A percentile compares a stretch with the other conserved stretches of the same genome.
Evolutionary conservation across 1,139 yeast genomes (phyloP).

Genomic region (Blastobotrys proliferans): DNA sequence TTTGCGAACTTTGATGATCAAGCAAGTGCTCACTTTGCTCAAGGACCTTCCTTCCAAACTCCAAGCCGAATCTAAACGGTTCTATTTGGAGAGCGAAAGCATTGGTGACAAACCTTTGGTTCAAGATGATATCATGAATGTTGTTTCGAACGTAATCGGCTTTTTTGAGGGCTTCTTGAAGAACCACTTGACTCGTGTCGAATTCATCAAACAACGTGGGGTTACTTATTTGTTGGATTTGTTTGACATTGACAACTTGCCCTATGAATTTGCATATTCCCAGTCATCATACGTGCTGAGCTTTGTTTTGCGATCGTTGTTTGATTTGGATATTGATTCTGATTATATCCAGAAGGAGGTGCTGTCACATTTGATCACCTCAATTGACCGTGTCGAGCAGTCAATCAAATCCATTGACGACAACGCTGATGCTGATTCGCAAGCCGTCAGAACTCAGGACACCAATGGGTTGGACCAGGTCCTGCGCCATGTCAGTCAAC

Average conservation of each 20-base stretch:
- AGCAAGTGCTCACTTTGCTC: constrained; percentile 48
- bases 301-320: constrained; percentile 26
- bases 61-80: constrained; percentile 15
- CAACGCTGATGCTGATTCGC: constrained; percentile 5
- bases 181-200: constrained; percentile 32
- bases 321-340: constrained; percentile 30
- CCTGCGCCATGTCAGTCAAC: constrained; percentile 19
- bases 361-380: constrained; percentile 11
- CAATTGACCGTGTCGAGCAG: constrained; percentile 16
- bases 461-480: constrained; percentile 18
- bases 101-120: constrained; percentile 7
- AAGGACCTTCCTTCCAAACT: constrained; percentile 41
- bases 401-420: constrained; percentile 9
- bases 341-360: constrained; percentile 24
- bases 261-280: constrained; percentile 36
- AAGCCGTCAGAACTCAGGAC: constrained; percentile 15
- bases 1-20: constrained; percentile 56
- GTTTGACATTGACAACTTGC: constrained; percentile 29
- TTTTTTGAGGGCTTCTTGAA: constrained; percentile 35
- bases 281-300: constrained; percentile 30
- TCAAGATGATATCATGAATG: constrained; percentile 18
- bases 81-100: constrained; percentile 20
- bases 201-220: constrained; percentile 34
- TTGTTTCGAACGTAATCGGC: constrained; percentile 25
- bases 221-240: constrained; percentile 27